Conservation (phyloP, 2,329 filamentous ascomycete species). For the Microascus cirrosus region DNA sequence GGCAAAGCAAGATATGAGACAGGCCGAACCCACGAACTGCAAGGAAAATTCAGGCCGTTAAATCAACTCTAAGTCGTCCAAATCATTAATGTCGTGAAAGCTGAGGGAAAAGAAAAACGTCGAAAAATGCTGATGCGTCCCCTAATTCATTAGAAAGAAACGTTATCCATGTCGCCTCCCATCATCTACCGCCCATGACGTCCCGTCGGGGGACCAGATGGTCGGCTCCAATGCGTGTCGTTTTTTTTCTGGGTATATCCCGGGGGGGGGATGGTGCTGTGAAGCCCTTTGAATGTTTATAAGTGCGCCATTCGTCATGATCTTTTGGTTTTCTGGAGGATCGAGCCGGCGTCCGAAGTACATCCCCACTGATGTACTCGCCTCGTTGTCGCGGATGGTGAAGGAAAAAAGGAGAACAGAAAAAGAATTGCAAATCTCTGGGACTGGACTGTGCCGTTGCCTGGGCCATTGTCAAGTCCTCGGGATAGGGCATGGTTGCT, state of each 20-base stretch:
- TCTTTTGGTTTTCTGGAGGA: not conserved
- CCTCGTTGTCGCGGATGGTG: not conserved
- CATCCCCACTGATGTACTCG: not conserved
- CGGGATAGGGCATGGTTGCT: not conserved
- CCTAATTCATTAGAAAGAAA: not conserved
- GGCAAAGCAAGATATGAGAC: not conserved
- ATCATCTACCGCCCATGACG: not conserved
- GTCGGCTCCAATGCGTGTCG: constrained; percentile 2
- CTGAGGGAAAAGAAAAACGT: not conserved
- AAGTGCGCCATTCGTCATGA: constrained; percentile 5
- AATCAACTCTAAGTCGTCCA: constrained; percentile 5
- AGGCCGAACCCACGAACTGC: not conserved
- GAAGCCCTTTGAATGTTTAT: constrained; percentile 7
- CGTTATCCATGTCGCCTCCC: not conserved
- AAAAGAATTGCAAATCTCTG: not conserved
- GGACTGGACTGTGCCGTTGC: not conserved
- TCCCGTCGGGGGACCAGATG: not conserved
- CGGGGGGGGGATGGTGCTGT: constrained; percentile 5
- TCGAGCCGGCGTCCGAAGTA: constrained; percentile 1
- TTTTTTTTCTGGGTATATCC: constrained; percentile 3
- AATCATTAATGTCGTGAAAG: constrained; percentile 2
- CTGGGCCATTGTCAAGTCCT: constrained; percentile 1
- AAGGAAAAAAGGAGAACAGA: constrained; percentile 3
- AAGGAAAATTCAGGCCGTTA: constrained; percentile 1
- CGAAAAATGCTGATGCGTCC: not conserved